Conservation (phyloP, 495 filamentous ascomycete genomes). For the Penicillium goetzii region DNA sequence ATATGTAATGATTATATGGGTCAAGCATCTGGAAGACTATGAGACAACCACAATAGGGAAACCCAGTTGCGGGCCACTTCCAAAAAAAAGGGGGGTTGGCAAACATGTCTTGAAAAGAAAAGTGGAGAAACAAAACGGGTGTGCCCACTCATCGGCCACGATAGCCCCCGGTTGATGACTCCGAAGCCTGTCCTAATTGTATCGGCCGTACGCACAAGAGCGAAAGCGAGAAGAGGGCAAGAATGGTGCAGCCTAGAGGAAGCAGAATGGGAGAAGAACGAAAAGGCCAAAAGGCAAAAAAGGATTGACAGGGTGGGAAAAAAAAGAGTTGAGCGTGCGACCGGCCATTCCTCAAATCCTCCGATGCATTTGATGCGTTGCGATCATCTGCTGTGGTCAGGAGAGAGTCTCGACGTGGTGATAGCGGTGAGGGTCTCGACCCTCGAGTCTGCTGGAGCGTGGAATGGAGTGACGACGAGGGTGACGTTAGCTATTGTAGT, state of each 20-base stretch:
- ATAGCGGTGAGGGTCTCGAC: background rate
- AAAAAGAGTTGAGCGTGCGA: background rate
- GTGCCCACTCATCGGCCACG: conserved; percentile 5
- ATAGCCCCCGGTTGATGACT: conserved; percentile 24
- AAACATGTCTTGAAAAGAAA: background rate
- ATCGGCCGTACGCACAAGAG: conserved; percentile 4
- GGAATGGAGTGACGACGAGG: background rate
- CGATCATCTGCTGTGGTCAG: conserved; percentile 9
- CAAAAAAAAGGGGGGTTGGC: conserved; percentile 1
- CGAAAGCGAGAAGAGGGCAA: background rate
- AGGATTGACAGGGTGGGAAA: background rate
- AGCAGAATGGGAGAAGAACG: background rate
- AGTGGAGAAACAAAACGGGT: background rate
- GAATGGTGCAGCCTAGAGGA: conserved; percentile 24
- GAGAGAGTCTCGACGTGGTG: background rate
- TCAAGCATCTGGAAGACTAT: background rate
- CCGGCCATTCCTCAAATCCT: background rate
- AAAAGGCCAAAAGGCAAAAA: background rate
- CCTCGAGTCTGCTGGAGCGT: background rate
- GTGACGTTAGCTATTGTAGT: background rate
- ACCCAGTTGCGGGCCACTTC: no score
- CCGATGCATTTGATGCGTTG: background rate
- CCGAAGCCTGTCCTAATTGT: conserved; percentile 9
- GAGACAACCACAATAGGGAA: background rate
- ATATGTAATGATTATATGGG: background rate